phyloP scores from a whole-genome alignment of 345 rosid species.

The Lepidium africanum region DNA sequence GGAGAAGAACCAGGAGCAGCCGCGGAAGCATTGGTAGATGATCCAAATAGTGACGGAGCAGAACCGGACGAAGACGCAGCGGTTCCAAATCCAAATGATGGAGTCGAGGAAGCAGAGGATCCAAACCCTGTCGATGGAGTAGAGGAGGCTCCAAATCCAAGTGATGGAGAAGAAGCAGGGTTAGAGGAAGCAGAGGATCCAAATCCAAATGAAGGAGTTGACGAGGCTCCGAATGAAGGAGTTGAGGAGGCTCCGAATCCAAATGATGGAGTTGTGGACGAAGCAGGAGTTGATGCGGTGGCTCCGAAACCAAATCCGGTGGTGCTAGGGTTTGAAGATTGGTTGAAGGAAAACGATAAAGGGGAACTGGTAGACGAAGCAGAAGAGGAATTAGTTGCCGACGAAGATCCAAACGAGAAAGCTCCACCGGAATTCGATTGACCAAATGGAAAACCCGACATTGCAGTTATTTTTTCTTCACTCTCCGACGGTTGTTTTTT shows the following conservation, averaged over 20 bases:
- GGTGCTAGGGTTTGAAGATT: conserved; percentile 31
- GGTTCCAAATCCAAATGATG: conserved; percentile 18
- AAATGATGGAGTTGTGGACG: conserved; percentile 25
- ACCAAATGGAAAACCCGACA: conserved; percentile 33
- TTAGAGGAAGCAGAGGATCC: conserved; percentile 25
- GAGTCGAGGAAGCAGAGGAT: conserved; percentile 13
- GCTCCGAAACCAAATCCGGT: conserved; percentile 28
- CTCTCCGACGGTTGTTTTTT: background rate
- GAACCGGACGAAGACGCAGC: conserved; percentile 20
- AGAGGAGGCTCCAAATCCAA: conserved; percentile 23
- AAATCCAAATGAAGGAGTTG: conserved; percentile 15
- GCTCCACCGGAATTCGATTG: conserved; percentile 34
- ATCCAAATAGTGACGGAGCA: conserved; percentile 17
- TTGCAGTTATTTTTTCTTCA: conserved; percentile 33
- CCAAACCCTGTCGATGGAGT: conserved; percentile 18
- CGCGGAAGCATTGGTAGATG: conserved; percentile 14
- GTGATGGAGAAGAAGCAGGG: conserved; percentile 2
- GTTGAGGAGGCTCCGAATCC: conserved; percentile 31
- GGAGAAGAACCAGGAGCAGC: conserved; percentile 19
- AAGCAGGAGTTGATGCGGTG: conserved; percentile 17
- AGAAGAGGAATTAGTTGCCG: conserved; percentile 24
- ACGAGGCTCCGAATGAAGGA: conserved; percentile 19
- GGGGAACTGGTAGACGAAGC: conserved; percentile 35
- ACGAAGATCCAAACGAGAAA: conserved; percentile 36
- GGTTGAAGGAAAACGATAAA: conserved; percentile 28